These are phyloP conservation scores for Scedosporium aurantiacum DNA, from an alignment of 2,329 filamentous ascomycete genomes.

Conservation along the genomic window DNA sequence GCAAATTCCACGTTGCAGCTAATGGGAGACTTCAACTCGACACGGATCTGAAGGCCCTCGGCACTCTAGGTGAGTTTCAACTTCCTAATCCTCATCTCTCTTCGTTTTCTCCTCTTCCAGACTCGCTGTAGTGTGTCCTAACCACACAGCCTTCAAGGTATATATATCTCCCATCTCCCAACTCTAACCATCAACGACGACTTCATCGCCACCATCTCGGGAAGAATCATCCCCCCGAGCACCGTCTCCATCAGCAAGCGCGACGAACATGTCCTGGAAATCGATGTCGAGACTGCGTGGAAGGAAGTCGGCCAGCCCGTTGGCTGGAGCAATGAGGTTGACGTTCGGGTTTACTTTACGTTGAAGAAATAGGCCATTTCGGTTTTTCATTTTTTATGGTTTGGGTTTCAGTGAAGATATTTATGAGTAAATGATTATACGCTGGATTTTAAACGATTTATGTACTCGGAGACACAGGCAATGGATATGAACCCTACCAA, in stretches of 20 bases:
- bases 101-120: neutral
- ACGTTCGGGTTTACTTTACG: constrained; percentile 50
- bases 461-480: too few relatives aligned
- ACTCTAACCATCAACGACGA: constrained; percentile 48
- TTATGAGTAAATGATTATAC: too few relatives aligned
- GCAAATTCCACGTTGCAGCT: constrained; percentile 38
- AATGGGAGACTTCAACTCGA: constrained; percentile 55
- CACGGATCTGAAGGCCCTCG: constrained; percentile 68
- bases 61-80: constrained; percentile 49
- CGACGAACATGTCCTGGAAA: constrained; percentile 54
- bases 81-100: neutral
- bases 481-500: too few relatives aligned
- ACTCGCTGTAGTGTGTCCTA: constrained; percentile 5
- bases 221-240: constrained; percentile 53
- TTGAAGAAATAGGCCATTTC: constrained; percentile 15
- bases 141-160: constrained; percentile 30
- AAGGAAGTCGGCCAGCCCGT: constrained; percentile 55
- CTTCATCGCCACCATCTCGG: constrained; percentile 66
- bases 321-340: constrained; percentile 72
- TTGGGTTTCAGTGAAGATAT: neutral
- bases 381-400: neutral
- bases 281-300: constrained; percentile 74
- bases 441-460: neutral
- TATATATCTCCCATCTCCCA: constrained; percentile 66
- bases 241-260: constrained; percentile 48